Evolutionary conservation across 805 yeast genomes (phyloP).

Genomic region (Candida caryicola): DNA sequence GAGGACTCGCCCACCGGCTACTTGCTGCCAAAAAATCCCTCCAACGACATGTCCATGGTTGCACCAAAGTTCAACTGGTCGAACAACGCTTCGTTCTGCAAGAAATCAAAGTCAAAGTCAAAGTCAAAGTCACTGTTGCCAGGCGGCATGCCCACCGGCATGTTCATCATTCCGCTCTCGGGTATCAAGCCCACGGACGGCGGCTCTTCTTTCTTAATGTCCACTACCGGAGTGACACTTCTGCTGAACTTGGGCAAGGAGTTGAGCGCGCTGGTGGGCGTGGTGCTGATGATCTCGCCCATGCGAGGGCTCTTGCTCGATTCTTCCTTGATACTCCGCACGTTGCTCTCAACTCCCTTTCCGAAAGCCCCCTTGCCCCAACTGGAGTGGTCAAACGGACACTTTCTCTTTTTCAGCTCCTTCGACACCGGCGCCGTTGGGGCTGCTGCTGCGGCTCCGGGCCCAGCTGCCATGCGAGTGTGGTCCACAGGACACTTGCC

Average conservation of each 20-base stretch:
- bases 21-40: constrained; percentile 22
- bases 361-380: constrained; percentile 3
- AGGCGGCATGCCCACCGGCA: not conserved
- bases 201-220: not conserved
- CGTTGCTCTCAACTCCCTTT: constrained; percentile 19
- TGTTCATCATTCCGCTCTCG: not conserved
- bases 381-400: constrained; percentile 31
- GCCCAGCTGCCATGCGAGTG: not conserved
- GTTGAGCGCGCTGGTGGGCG: not conserved
- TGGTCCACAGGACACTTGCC: constrained; percentile 12
- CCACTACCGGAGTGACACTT: not conserved
- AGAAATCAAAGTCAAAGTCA: constrained; percentile 31
- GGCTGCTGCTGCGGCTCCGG: not conserved
- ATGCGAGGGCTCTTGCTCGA: not conserved
- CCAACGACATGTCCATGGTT: constrained; percentile 16
- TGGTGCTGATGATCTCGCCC: not conserved
- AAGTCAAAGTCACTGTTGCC: constrained; percentile 3
- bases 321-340: constrained; percentile 11
- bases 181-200: not conserved
- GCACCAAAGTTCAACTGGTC: constrained; percentile 18
- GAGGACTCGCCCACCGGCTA: too few relatives aligned
- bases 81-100: constrained; percentile 25
- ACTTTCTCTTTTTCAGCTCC: constrained; percentile 21
- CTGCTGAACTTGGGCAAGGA: not conserved
- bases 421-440: constrained; percentile 1